A percentile compares a stretch with the other conserved stretches of the same genome.
Evolutionary conservation across 306 rosid genomes (phyloP).

Genomic region (Pyrus pyrifolia): DNA sequence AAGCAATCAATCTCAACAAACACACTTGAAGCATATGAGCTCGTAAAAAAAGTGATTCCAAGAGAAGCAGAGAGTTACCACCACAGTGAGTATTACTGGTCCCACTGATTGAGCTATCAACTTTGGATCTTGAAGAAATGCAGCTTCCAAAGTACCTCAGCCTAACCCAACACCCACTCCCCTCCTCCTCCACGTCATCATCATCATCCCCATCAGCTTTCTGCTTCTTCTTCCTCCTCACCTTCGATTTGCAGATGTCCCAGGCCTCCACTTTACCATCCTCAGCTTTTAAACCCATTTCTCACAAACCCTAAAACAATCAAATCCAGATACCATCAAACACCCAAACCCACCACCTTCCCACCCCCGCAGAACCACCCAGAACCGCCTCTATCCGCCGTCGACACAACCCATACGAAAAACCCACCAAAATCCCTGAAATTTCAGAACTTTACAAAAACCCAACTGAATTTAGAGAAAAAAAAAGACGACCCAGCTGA

Average conservation of each 20-base stretch:
- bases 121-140: conserved; percentile 99
- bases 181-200: conserved; percentile 38
- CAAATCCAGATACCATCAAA: conserved; percentile 45
- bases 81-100: conserved; percentile 68
- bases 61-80: conserved; percentile 46
- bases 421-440: conserved; percentile 17
- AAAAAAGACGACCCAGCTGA: conserved; percentile 16
- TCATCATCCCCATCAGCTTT: conserved; percentile 21
- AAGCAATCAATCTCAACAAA: conserved; percentile 3
- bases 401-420: conserved; percentile 16
- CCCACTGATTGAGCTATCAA: conserved; percentile 82
- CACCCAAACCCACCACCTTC: conserved; percentile 28
- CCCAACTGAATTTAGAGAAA: conserved; percentile 14
- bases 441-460: conserved; percentile 24
- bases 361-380: conserved; percentile 11
- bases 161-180: conserved; percentile 78
- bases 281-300: conserved; percentile 69
- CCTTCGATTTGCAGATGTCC: conserved; percentile 63
- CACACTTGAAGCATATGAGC: conserved; percentile 1
- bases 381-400: neutral
- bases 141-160: conserved; percentile 77
- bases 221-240: conserved; percentile 47
- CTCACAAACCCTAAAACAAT: conserved; percentile 39
- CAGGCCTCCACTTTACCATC: conserved; percentile 76
- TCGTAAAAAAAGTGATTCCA: neutral